These are phyloP conservation scores for Trypanosoma scelopori DNA, from an alignment of 208 protist species.

Conservation along the genomic window DNA sequence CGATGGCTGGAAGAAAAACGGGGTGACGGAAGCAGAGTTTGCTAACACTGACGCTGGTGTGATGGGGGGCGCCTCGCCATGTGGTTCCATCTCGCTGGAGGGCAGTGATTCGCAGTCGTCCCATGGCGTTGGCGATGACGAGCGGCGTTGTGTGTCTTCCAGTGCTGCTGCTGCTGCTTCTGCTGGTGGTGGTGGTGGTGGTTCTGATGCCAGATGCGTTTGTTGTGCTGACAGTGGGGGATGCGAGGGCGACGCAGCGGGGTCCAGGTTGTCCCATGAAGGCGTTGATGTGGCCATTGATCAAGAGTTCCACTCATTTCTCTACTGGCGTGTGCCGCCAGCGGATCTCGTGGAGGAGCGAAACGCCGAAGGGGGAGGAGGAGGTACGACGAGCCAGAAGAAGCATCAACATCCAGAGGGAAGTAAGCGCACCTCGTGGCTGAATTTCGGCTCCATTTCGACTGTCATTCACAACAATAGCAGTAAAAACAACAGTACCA, in stretches of 20 bases:
- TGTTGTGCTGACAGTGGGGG: background rate
- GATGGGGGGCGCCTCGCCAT: background rate
- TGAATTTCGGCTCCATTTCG: constrained; percentile 6
- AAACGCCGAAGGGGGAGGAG: background rate
- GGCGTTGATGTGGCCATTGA: constrained; percentile 39
- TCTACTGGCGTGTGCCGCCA: constrained; percentile 80
- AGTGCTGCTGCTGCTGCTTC: background rate
- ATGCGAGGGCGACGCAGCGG: background rate
- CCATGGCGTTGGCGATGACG: background rate
- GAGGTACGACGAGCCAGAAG: background rate
- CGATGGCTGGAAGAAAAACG: too few species aligned
- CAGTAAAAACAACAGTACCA: constrained; percentile 6
- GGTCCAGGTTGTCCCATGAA: background rate
- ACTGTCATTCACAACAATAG: too few species aligned
- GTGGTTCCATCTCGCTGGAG: background rate
- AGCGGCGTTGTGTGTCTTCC: background rate
- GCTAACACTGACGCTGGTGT: too few species aligned
- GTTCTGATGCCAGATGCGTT: background rate
- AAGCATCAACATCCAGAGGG: background rate
- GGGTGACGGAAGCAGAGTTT: too few species aligned
- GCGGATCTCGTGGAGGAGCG: constrained; percentile 32
- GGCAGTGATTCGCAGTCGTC: background rate
- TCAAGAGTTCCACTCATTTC: constrained; percentile 69
- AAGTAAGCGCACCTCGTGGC: background rate
- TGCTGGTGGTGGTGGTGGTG: constrained; percentile 3